These are phyloP conservation scores for Apiotrichum sp. DNA, from an alignment of 1,284 basidiomycete species.

Conservation along the genomic window DNA sequence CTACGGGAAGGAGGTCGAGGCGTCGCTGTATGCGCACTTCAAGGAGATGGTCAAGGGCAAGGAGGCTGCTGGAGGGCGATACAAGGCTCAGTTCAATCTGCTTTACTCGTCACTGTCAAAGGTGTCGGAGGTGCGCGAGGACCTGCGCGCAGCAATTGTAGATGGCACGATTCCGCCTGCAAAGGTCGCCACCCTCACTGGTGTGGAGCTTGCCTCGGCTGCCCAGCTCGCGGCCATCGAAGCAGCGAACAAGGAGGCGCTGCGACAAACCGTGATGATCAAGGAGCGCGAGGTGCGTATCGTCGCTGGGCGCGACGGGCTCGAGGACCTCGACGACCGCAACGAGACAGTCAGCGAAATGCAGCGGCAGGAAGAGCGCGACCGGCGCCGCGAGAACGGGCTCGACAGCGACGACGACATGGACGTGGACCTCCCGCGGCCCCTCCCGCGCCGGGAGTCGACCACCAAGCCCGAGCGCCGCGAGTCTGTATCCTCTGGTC, in stretches of 20 bases:
- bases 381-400: constrained; percentile 5
- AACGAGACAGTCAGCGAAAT: constrained; percentile 10
- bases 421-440: neutral
- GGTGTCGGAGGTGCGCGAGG: constrained; percentile 19
- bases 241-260: constrained; percentile 23
- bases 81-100: constrained; percentile 43
- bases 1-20: constrained; percentile 30
- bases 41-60: constrained; percentile 35
- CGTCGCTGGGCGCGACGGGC: constrained; percentile 31
- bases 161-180: constrained; percentile 17
- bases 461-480: neutral
- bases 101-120: constrained; percentile 30
- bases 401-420: neutral
- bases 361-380: constrained; percentile 11
- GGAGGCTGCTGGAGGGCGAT: constrained; percentile 29
- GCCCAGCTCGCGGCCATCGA: constrained; percentile 34
- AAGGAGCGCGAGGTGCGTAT: constrained; percentile 27
- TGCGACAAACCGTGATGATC: constrained; percentile 33
- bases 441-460: neutral
- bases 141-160: constrained; percentile 22
- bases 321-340: constrained; percentile 30
- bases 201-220: constrained; percentile 33
- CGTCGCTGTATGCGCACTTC: constrained; percentile 27
- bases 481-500: neutral
- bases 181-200: constrained; percentile 31